Base-by-base conservation (phyloP, 495 filamentous ascomycete species). In the Jackrogersella multiformis region DNA sequence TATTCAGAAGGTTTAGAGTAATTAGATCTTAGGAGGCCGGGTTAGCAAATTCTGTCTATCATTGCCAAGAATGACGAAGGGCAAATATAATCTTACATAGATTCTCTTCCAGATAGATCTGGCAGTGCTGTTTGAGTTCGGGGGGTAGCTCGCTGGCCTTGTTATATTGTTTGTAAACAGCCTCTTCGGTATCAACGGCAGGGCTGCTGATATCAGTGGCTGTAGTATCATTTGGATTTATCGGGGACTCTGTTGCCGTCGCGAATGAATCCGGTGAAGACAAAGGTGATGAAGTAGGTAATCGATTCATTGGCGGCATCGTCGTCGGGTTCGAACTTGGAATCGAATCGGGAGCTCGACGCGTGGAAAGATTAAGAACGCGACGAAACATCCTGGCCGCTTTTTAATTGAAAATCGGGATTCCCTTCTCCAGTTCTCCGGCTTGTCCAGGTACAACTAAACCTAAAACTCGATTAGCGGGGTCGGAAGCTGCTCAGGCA, bases 91-190 rank as follows among this genome's bases (percentile, higher is more conserved):
- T 32, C 42, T 5, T 76, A 92, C 90, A 90, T 16, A 92, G 84
- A 35, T 86, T 81, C 73, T 94, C 92, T 71, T 93, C 91, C 3
- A 94, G 79, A 74, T 90, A 92, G 26, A 93, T 89, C 48, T 85
- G 85, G 45, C 84, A 86, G 67, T 92, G 87, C 41, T 87, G 79
- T 24, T 81, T 83, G 5, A 94, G 74, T 62, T 89, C 86, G 48
- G 82, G 86, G 0, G 89, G 86, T 0, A 93, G 74, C 26, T 75
- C 74, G 44, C 77, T 81, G 2, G 84, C 81, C 12, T 81, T 75
- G 39, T 86, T 85, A 70, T 87, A 89, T n/a, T 49, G 46, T 20
- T 65, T 54, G 30, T 53, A 39, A 10, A 28, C 35, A 16, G 4
- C 38, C 38, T 44, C 44, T 34, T 41, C 52, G 20, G 35, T 32